Evolutionary conservation across 1,284 basidiomycete genomes (phyloP).

Genomic region (Fomitiporia mediterranea): DNA sequence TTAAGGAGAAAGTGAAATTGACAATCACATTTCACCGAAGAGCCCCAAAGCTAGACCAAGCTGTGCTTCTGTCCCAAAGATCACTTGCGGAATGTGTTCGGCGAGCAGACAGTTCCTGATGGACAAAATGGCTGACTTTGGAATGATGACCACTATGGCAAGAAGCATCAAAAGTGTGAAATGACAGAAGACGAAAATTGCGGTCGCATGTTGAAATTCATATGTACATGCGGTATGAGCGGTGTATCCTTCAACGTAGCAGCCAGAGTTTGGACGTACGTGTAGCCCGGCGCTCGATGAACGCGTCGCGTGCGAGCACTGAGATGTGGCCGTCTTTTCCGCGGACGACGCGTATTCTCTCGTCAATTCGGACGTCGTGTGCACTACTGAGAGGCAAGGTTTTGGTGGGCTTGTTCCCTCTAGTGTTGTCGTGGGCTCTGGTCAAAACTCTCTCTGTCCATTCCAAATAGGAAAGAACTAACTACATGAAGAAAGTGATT

Average conservation of each 20-base stretch:
- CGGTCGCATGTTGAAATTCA: background rate
- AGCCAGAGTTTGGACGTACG: constrained; percentile 12
- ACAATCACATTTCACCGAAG: constrained; percentile 21
- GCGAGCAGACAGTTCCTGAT: constrained; percentile 21
- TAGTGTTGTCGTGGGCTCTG: too few relatives aligned
- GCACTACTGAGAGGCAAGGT: too few relatives aligned
- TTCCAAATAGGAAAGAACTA: too few relatives aligned
- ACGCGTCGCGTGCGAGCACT: constrained; percentile 14
- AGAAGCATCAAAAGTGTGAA: background rate
- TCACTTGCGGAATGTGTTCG: constrained; percentile 8
- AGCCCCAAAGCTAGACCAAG: constrained; percentile 17
- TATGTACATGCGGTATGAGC: background rate
- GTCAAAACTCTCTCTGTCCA: too few relatives aligned
- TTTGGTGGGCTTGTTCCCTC: too few relatives aligned
- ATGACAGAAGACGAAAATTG: background rate
- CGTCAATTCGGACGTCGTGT: constrained; percentile 16
- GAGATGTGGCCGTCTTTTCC: constrained; percentile 13
- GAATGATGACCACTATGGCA: constrained; percentile 25
- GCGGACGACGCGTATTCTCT: constrained; percentile 18
- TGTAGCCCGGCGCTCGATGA: constrained; percentile 16
- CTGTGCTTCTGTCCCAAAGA: constrained; percentile 18
- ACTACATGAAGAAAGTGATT: too few relatives aligned
- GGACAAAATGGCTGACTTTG: constrained; percentile 26
- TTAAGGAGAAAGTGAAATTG: constrained; percentile 5
- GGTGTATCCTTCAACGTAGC: background rate